Evolutionary conservation across 2,329 filamentous ascomycete species (phyloP).

Genomic region (Chaetothyriales sp.): DNA sequence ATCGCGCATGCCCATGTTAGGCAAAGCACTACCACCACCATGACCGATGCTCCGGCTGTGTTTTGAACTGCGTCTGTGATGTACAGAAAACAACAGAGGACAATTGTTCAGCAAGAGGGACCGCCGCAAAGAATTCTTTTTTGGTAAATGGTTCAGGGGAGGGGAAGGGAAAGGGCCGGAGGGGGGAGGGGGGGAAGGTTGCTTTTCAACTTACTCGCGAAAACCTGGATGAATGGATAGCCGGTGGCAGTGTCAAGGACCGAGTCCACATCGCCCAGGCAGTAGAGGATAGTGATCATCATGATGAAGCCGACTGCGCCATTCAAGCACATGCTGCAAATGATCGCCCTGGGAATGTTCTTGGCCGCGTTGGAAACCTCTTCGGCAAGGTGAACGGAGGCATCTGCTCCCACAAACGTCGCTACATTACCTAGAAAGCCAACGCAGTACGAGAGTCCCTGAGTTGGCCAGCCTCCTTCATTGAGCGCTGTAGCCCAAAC

Average conservation of each 20-base stretch:
- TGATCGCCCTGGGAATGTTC: constrained; percentile 21
- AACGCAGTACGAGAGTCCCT: constrained; percentile 25
- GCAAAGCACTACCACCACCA: constrained; percentile 17
- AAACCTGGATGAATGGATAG: constrained; percentile 23
- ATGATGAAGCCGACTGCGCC: constrained; percentile 25
- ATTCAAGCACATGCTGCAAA: constrained; percentile 20
- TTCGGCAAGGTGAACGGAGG: constrained; percentile 19
- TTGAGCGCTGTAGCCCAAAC: constrained; percentile 24
- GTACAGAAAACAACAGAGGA: not conserved
- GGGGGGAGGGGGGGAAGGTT: no score
- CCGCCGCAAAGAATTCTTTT: not conserved
- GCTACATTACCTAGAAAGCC: constrained; percentile 23
- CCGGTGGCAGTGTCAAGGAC: constrained; percentile 22
- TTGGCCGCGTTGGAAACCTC: constrained; percentile 19
- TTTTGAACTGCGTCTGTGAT: constrained; percentile 14
- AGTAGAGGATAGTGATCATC: constrained; percentile 23
- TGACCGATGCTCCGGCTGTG: constrained; percentile 17
- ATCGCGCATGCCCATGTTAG: constrained; percentile 19
- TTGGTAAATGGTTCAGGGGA: not conserved
- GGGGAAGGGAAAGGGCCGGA: not conserved
- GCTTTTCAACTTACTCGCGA: constrained; percentile 12
- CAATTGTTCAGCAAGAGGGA: not conserved
- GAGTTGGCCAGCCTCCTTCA: constrained; percentile 23
- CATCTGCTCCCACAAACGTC: constrained; percentile 19
- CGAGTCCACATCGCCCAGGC: constrained; percentile 21